Percentiles rank a stretch among this genome's conserved stretches.
Conservation (phyloP, 176 grass and related monocot genomes). For the Cocos nucifera region DNA sequence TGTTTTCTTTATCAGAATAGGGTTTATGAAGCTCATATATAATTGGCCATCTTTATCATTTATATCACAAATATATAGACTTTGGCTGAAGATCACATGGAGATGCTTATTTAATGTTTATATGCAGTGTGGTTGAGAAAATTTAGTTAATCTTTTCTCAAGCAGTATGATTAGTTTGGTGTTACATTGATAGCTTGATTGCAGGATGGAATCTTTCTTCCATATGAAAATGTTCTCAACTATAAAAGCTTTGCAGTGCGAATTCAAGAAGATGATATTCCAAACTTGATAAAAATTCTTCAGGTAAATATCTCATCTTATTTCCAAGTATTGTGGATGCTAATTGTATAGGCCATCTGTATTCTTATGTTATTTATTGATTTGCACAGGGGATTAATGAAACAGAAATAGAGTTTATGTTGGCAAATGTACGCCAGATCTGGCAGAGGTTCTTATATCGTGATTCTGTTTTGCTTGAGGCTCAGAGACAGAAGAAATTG, state of each 20-base stretch:
- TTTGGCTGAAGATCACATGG: no score
- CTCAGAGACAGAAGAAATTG: slow-evolving; percentile 54
- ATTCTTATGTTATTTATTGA: slow-evolving; percentile 4
- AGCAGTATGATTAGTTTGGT: no score
- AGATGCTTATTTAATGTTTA: no score
- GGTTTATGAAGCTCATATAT: no score
- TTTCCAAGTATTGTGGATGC: no score
- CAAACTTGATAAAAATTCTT: slow-evolving; percentile 59
- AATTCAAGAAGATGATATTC: slow-evolving; percentile 81
- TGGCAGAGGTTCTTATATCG: slow-evolving; percentile 94
- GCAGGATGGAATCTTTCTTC: slow-evolving; percentile 89
- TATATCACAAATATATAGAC: no score
- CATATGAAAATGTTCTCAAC: slow-evolving; percentile 83
- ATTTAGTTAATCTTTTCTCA: no score
- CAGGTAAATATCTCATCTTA: slow-evolving; percentile 25
- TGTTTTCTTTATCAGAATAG: no score
- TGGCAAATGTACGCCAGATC: slow-evolving; percentile 63
- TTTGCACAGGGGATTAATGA: slow-evolving; percentile 48
- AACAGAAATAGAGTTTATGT: slow-evolving; percentile 79
- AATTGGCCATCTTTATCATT: no score
- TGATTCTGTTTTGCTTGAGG: slow-evolving; percentile 83
- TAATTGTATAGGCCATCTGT: background rate
- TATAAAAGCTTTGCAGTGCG: slow-evolving; percentile 78
- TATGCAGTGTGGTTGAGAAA: no score
- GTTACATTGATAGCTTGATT: slow-evolving; percentile 15